Conservation (phyloP, 176 grass and related monocot species). For the Aegilops umbellulata region DNA sequence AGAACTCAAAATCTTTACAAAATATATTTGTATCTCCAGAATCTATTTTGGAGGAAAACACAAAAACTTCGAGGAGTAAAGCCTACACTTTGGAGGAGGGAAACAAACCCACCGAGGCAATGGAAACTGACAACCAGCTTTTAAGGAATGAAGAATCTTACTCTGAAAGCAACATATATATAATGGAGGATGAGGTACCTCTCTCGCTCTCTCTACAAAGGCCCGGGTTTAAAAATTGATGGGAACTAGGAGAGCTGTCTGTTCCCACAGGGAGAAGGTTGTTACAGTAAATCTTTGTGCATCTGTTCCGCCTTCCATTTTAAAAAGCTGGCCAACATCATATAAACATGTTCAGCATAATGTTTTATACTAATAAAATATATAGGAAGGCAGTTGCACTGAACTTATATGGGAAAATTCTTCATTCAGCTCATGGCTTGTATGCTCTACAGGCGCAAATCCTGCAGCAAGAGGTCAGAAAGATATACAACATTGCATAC, state of each 20-base stretch:
- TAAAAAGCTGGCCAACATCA: neutral
- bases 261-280: neutral
- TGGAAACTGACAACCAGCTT: constrained; percentile 57
- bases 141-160: constrained; percentile 46
- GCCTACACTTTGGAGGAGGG: constrained; percentile 45
- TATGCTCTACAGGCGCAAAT: constrained; percentile 46
- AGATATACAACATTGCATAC: constrained; percentile 51
- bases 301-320: constrained; percentile 8
- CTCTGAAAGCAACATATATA: constrained; percentile 41
- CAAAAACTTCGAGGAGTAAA: constrained; percentile 44
- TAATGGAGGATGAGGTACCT: constrained; percentile 73
- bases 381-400: neutral
- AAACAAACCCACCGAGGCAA: constrained; percentile 51
- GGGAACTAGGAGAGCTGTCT: neutral
- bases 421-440: constrained; percentile 32
- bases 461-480: constrained; percentile 53
- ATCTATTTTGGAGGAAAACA: constrained; percentile 55
- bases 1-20: neutral
- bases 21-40: constrained; percentile 33
- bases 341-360: neutral
- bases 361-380: constrained; percentile 3
- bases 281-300: neutral
- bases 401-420: constrained; percentile 2
- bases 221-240: neutral
- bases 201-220: neutral